These are phyloP conservation scores for Penicillium bovifimosum DNA, from an alignment of 495 filamentous ascomycete genomes.

Conservation along the genomic window DNA sequence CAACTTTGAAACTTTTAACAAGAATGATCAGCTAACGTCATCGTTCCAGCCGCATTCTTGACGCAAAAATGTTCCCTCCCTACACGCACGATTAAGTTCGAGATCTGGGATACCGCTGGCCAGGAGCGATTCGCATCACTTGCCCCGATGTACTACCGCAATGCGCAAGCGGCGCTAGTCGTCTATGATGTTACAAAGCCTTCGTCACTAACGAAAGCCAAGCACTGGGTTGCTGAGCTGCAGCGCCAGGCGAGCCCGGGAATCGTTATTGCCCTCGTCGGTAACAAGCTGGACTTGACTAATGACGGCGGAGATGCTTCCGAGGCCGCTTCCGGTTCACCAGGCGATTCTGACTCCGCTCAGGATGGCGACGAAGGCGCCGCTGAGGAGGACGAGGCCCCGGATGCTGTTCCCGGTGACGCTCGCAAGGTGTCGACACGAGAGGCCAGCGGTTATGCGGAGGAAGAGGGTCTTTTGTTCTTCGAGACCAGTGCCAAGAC, in stretches of 20 bases:
- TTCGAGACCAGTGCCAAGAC: constrained; percentile 98
- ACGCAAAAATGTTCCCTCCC: constrained; percentile 98
- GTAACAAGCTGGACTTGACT: constrained; percentile 93
- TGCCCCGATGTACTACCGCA: constrained; percentile 99
- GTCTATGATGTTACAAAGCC: constrained; percentile 99
- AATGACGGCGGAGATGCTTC: constrained; percentile 44
- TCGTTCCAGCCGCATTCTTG: constrained; percentile 77
- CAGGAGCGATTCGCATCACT: constrained; percentile 97
- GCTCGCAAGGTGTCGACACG: constrained; percentile 79
- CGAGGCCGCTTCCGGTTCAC: constrained; percentile 26
- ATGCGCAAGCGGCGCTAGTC: constrained; percentile 95
- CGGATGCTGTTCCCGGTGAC: constrained; percentile 61
- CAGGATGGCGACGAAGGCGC: constrained; percentile 34
- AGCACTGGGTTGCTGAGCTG: constrained; percentile 97
- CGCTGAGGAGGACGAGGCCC: constrained; percentile 50
- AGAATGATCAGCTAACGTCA: constrained; percentile 27
- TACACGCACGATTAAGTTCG: constrained; percentile 96
- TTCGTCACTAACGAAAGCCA: constrained; percentile 89
- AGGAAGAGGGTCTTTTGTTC: constrained; percentile 89
- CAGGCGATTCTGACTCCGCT: constrained; percentile 23
- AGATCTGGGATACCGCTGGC: constrained; percentile 99
- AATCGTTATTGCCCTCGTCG: constrained; percentile 95
- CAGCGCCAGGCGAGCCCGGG: constrained; percentile 96
- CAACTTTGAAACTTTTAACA: neutral
- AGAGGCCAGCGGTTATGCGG: constrained; percentile 89